Evolutionary conservation across 1,139 yeast species (phyloP).

Genomic region (Waltiozyma sp.): DNA sequence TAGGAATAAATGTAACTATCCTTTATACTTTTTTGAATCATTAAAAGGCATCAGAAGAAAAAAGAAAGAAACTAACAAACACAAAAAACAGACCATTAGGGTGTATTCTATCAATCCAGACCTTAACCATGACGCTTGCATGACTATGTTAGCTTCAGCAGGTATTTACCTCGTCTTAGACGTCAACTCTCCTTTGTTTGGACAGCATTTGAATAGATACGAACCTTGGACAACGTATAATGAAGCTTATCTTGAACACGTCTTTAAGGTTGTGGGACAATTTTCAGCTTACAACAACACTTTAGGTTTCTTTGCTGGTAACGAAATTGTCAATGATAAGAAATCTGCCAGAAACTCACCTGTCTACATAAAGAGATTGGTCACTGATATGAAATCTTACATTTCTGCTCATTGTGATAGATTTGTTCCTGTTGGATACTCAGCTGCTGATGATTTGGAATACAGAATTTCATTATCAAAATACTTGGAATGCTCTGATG

Average conservation of each 20-base stretch:
- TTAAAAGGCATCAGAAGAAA: too few relatives aligned
- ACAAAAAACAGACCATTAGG: conserved; percentile 50
- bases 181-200: conserved; percentile 74
- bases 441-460: conserved; percentile 86
- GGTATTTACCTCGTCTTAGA: conserved; percentile 87
- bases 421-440: conserved; percentile 81
- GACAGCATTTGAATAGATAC: conserved; percentile 72
- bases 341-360: conserved; percentile 63
- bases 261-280: conserved; percentile 71
- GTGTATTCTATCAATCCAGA: conserved; percentile 81
- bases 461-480: conserved; percentile 68
- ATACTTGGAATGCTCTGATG: conserved; percentile 67
- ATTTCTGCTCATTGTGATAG: conserved; percentile 49
- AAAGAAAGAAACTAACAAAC: conserved; percentile 11
- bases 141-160: conserved; percentile 83
- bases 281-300: conserved; percentile 82
- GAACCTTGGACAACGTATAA: conserved; percentile 86
- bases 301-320: conserved; percentile 89
- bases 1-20: conserved; percentile 56
- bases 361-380: conserved; percentile 61
- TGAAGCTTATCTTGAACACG: conserved; percentile 55
- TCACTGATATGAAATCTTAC: conserved; percentile 71
- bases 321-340: conserved; percentile 78
- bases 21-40: not conserved
- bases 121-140: conserved; percentile 78